phyloP scores from a whole-genome alignment of 305 asterid genomes.

The Petunia hybrid region DNA sequence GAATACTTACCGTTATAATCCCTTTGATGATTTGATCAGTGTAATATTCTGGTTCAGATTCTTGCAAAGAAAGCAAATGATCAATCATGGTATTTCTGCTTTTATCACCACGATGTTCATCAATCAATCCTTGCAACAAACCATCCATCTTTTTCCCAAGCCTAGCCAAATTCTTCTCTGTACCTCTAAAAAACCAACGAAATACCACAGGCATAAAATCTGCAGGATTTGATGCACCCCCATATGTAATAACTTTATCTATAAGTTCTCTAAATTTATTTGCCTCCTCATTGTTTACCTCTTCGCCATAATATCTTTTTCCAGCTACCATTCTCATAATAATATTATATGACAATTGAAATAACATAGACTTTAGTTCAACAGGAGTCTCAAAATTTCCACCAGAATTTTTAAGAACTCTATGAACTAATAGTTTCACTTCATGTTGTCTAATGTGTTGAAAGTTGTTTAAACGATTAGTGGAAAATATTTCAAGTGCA shows the following conservation, averaged over 20 bases:
- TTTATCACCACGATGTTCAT: constrained; percentile 39
- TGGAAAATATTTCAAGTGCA: constrained; percentile 54
- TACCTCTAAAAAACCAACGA: constrained; percentile 38
- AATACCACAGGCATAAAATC: constrained; percentile 48
- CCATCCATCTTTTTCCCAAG: constrained; percentile 36
- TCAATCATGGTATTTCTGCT: constrained; percentile 41
- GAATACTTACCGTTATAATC: constrained; percentile 47
- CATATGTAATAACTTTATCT: constrained; percentile 19
- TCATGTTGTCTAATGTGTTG: constrained; percentile 51
- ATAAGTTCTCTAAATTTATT: constrained; percentile 41
- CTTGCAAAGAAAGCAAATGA: constrained; percentile 48
- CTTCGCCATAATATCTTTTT: constrained; percentile 51
- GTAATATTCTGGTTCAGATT: constrained; percentile 47
- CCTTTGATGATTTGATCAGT: constrained; percentile 47
- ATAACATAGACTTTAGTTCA: constrained; percentile 41
- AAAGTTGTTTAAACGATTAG: constrained; percentile 49
- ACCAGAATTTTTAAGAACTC: constrained; percentile 32
- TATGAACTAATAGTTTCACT: constrained; percentile 34
- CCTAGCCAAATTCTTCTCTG: constrained; percentile 34
- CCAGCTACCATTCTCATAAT: constrained; percentile 61
- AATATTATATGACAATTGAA: constrained; percentile 50
- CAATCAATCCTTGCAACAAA: constrained; percentile 44
- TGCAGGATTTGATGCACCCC: constrained; percentile 48
- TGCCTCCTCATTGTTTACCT: constrained; percentile 39
- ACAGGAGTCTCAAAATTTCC: constrained; percentile 38